Evolutionary conservation across 306 rosid genomes (phyloP).

Genomic region (Alnus rubra): DNA sequence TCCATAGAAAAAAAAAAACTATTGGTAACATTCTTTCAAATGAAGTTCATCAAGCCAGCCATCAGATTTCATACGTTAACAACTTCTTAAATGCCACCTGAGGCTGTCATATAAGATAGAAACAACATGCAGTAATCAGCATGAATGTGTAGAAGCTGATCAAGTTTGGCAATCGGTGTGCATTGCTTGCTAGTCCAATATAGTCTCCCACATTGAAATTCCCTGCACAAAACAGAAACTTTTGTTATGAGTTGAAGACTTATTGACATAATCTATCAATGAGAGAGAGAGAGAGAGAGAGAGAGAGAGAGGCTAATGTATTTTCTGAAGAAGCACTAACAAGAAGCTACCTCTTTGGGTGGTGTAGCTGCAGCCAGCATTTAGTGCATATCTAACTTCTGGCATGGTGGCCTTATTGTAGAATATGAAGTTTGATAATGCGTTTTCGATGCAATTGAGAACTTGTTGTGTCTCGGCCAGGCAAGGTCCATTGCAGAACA

Average conservation of each 20-base stretch:
- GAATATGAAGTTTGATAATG: constrained; percentile 58
- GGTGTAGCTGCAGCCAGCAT: constrained; percentile 58
- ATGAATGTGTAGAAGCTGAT: constrained; percentile 18
- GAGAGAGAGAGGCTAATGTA: not conserved
- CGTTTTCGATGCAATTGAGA: constrained; percentile 58
- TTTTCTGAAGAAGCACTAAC: not conserved
- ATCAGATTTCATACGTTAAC: not conserved
- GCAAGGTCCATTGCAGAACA: constrained; percentile 74
- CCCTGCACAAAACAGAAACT: constrained; percentile 40
- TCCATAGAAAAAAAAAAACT: not conserved
- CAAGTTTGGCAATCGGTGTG: constrained; percentile 23
- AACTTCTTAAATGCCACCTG: not conserved
- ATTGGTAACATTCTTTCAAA: not conserved
- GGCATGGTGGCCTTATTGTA: constrained; percentile 50
- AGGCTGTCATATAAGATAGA: not conserved
- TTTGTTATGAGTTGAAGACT: not conserved
- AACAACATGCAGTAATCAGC: constrained; percentile 2
- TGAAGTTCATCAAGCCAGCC: not conserved
- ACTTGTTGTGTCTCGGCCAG: constrained; percentile 59
- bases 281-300: not conserved
- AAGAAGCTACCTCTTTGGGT: constrained; percentile 49
- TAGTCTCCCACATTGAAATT: constrained; percentile 59
- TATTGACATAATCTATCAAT: not conserved
- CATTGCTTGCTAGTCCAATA: constrained; percentile 39
- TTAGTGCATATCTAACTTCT: constrained; percentile 54